Base-by-base conservation (phyloP, 1,284 basidiomycete genomes). In the Dichomitus squalens region DNA sequence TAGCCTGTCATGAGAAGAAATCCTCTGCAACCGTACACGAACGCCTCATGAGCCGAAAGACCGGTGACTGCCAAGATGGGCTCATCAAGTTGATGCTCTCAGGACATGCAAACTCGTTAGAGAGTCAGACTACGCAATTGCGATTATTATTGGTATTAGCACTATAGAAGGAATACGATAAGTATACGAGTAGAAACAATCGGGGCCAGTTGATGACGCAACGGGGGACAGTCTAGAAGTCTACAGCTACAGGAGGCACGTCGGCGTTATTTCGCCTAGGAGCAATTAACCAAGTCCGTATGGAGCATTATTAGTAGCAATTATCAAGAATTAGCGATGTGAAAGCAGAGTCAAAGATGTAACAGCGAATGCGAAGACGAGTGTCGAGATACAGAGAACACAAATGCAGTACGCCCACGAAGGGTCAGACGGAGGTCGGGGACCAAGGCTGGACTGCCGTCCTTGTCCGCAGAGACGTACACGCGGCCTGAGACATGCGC, bases 191-290 rank as follows among this genome's bases (percentile, higher is more conserved):
- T 31, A 11, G 29, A 31, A 11, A 31, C 29, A 31, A 5, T 31
- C 5, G 29, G 29, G 29, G 29, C 11, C 29, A 11, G 29, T 6
- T 31, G 29, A 31, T 31, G 21, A 40, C 25, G 34, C 5, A 35
- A 25, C n/a, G 27, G 44, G 16, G 8, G 29, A 11, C 27, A 16
- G 35, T 40, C 43, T 41, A 47, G 49, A 43, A 53, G 43, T 49
- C 57, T 62, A 62, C 60, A 59, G 60, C 60, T 62, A 62, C 60
- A 62, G 47, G 46, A 44, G 29, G 29, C 53, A 33, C 35, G 36
- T 57, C 46, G 55, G 55, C 55, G 52, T 48, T 43, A 46, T 57
- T 52, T 49, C 49, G 55, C 55, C 55, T n/a, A 52, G 29, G 11
- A 31, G 29, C 29, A 31, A 31, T 31, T 31, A 31, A 11, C 29